Conservation (phyloP, 441 rosid genomes). For the Populus hybrid region DNA sequence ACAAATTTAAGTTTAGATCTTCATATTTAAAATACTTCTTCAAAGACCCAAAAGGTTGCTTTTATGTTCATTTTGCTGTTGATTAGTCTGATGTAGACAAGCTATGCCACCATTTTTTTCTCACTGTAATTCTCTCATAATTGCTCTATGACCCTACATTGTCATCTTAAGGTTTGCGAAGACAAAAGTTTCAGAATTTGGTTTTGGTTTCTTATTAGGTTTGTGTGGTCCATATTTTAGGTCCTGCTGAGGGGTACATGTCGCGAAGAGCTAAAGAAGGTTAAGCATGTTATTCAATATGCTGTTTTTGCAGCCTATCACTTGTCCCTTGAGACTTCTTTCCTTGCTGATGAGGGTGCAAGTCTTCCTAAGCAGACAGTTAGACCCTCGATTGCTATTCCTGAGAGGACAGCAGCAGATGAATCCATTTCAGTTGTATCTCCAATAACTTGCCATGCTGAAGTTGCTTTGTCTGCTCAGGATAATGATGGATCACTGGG, state of each 20-base stretch:
- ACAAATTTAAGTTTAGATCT: background rate
- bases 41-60: background rate
- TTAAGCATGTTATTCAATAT: conserved; percentile 77
- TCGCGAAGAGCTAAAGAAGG: conserved; percentile 81
- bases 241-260: conserved; percentile 67
- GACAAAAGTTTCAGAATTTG: background rate
- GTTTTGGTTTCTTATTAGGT: conserved; percentile 11
- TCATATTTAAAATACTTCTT: background rate
- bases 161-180: background rate
- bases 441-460: conserved; percentile 24
- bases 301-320: conserved; percentile 98
- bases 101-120: background rate
- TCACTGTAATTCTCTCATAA: background rate
- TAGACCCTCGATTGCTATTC: conserved; percentile 41
- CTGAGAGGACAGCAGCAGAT: conserved; percentile 45
- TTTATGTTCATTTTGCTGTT: background rate
- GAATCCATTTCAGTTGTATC: conserved; percentile 36
- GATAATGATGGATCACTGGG: conserved; percentile 43
- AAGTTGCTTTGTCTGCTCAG: conserved; percentile 25
- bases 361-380: conserved; percentile 61
- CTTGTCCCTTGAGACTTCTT: conserved; percentile 87
- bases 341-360: conserved; percentile 99
- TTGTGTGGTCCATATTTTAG: conserved; percentile 38
- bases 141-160: background rate
- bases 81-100: background rate